Evolutionary conservation across 495 filamentous ascomycete genomes (phyloP), one percentile per base, ranked within the genome.

Genomic region (Aspergillus ellipticus): DNA sequence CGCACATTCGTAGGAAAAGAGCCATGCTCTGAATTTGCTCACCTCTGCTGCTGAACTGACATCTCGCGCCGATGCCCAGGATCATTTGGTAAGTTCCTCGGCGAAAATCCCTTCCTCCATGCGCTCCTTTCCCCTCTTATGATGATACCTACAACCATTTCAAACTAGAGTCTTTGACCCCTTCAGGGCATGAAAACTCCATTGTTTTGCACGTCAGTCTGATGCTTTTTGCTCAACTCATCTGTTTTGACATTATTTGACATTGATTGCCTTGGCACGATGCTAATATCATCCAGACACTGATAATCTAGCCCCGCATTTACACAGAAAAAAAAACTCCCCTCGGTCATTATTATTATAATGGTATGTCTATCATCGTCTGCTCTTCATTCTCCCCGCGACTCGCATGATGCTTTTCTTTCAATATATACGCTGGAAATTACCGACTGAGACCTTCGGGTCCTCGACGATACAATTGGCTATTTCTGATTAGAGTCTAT

Each of bases 151-250:
- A 85, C 82, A 91, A 88, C 93, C 91, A 73, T 54, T 72, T 84
- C 89, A 92, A 97, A 97, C 93, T 97, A 97, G 93, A 97, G 93
- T 97, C 93, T 97, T 97, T 97, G 93, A 97, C 89, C 89, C 57
- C 48, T 31, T 80, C 70, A 66, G 79, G 79, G 88, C 87, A 84
- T 90, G 96, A 94, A 93, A 96, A 93, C 87, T 88, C 73, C 66
- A 75, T 84, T 90, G 77, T 84, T 90, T 89, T 86, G 86, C 87
- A 97, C 93, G 93, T 97, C 93, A 97, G 93, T 91, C 93, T 97
- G 93, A 97, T 81, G 66, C 69, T 52, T 60, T 28, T 55, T 26
- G 62, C 58, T 57, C 61, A 52, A 49, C 48, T 53, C 15, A 16
- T 55, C 13, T 6, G 21, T 53, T 35, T 16, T 51, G n/a, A n/a